phyloP scores from a whole-genome alignment of 345 rosid genomes.

The Brassica napus region DNA sequence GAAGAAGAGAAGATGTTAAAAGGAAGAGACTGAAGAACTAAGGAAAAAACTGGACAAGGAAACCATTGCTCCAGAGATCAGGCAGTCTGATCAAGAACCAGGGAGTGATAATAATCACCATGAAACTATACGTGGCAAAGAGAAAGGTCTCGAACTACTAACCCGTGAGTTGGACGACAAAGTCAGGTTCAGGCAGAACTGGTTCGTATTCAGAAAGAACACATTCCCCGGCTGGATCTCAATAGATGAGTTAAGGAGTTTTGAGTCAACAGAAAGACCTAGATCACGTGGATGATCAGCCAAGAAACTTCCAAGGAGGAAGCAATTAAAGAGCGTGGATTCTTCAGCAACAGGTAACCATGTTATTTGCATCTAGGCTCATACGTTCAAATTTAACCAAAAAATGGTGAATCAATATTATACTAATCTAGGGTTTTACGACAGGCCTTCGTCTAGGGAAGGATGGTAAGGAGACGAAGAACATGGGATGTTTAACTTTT shows the following conservation, averaged over 20 bases:
- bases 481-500: too few relatives aligned
- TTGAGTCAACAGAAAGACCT: constrained; percentile 74
- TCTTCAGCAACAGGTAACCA: constrained; percentile 50
- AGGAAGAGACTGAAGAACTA: constrained; percentile 63
- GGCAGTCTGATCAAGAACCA: constrained; percentile 43
- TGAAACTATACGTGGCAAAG: constrained; percentile 53
- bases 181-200: constrained; percentile 72
- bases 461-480: too few relatives aligned
- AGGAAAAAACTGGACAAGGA: constrained; percentile 56
- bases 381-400: not conserved
- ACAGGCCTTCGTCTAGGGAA: too few relatives aligned
- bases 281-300: constrained; percentile 76
- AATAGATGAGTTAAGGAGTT: constrained; percentile 62
- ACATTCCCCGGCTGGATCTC: constrained; percentile 82
- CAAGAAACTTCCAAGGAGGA: constrained; percentile 64
- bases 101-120: constrained; percentile 42
- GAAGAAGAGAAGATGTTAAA: constrained; percentile 73
- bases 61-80: constrained; percentile 32
- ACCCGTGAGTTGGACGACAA: constrained; percentile 71
- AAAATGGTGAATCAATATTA: not conserved
- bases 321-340: constrained; percentile 80
- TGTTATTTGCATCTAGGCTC: too few relatives aligned
- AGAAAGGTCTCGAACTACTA: constrained; percentile 63
- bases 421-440: not conserved
- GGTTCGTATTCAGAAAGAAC: constrained; percentile 70